Evolutionary conservation across 2,329 filamentous ascomycete genomes (phyloP), one percentile per base, ranked within the genome.

Genomic region (Sarocladium strictum): DNA sequence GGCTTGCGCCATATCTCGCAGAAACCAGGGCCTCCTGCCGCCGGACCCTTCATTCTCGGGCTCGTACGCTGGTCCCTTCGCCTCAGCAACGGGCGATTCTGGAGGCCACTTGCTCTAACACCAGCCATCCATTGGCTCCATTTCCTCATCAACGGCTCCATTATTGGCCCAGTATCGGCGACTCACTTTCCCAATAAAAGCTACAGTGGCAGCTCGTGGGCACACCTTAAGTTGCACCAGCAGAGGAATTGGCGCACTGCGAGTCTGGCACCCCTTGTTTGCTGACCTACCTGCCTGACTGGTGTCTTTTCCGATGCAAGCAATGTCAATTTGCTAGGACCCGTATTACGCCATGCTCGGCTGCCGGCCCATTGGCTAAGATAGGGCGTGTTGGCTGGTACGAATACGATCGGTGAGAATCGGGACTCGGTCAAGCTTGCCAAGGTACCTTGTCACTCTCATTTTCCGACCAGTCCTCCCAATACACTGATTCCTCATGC

Each of bases 1-100:
- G 23, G 32, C 50, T 53, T 53, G 50, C 50, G 50, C 50, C 50
- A 53, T 53, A 53, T 53, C 50, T 53, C 29, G 33, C 32, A 38
- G 19, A 24, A 53, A 38, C 33, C 23, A 38, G 35, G 50, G 33
- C 50, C 35, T 27, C 15, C 47, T 12, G 32, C 50, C 19, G 19
- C 41, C 19, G 19, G 50, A 35, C 26, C 27, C 47, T 53, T 26
- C 15, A 17, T 21, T 14, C 37, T 21, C 27, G 21, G 5, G 23
- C 19, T 17, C 33, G n/a, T n/a, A n/a, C n/a, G 29, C 33, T 40
- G 32, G 32, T 24, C 50, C 32, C 23, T 40, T 40, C 26, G 32
- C 27, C 50, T 40, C 50, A 17, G n/a, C 4, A 47, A 40, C 33
- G 50, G 49, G 23, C 14, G 5, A 15, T 9, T 27, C 12, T 23